These are phyloP conservation scores for Talaromyces wortmannii DNA, from an alignment of 495 filamentous ascomycete genomes.

Conservation along the genomic window DNA sequence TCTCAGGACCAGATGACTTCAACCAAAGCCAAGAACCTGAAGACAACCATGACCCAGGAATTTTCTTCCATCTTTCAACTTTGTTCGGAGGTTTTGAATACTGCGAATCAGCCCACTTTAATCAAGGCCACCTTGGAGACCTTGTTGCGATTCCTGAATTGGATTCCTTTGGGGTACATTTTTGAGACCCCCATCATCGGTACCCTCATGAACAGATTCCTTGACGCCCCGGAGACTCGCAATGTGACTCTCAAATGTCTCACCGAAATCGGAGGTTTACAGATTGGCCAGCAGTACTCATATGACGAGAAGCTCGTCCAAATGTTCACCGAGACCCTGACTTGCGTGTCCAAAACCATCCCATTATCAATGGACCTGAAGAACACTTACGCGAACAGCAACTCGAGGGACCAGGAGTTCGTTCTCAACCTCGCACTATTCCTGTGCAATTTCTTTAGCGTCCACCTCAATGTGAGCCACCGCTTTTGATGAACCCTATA, in stretches of 20 bases:
- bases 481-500: conserved; percentile 10
- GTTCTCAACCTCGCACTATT: conserved; percentile 95
- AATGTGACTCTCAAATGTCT: conserved; percentile 95
- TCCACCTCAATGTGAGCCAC: conserved; percentile 71
- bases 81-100: conserved; percentile 86
- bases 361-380: conserved; percentile 85
- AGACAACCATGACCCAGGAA: conserved; percentile 96
- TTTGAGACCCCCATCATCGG: conserved; percentile 97
- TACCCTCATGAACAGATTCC: conserved; percentile 81
- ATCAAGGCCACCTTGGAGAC: conserved; percentile 94
- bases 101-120: conserved; percentile 78
- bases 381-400: conserved; percentile 80
- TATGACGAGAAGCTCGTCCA: conserved; percentile 92
- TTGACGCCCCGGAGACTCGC: conserved; percentile 86
- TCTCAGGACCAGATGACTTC: conserved; percentile 99
- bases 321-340: conserved; percentile 96
- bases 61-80: conserved; percentile 97
- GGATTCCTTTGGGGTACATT: conserved; percentile 97
- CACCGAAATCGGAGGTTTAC: conserved; percentile 91
- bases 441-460: conserved; percentile 89
- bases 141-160: conserved; percentile 91
- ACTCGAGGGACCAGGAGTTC: conserved; percentile 92
- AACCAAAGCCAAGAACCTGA: conserved; percentile 87
- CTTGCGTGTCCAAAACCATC: conserved; percentile 81
- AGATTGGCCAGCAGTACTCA: conserved; percentile 66